Percentiles rank a stretch among this genome's conserved stretches.
Conservation (phyloP, 371 early-diverging fungal species). For the Apophysomyces sp. region DNA sequence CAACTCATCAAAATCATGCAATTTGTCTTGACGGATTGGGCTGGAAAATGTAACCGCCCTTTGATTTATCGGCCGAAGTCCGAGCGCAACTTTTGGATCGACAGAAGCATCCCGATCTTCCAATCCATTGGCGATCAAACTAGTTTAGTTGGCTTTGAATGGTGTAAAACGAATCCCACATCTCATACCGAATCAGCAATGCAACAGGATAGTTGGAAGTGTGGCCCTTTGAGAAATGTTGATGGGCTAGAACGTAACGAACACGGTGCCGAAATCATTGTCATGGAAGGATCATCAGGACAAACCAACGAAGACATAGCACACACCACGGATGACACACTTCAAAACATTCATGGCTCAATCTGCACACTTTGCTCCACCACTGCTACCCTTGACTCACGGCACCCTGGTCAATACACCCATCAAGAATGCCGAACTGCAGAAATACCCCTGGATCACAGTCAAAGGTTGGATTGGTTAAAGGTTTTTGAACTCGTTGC, state of each 20-base stretch:
- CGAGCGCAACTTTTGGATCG: slow-evolving; percentile 9
- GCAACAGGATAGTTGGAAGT: slow-evolving; percentile 46
- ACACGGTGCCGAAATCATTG: not conserved
- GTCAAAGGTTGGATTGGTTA: too few relatives aligned
- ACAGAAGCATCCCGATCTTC: slow-evolving; percentile 1
- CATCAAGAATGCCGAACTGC: too few relatives aligned
- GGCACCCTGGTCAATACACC: too few relatives aligned
- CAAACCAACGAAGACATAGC: not conserved
- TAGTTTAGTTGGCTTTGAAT: slow-evolving; percentile 6
- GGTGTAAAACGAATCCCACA: slow-evolving; percentile 1
- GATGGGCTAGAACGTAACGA: slow-evolving; percentile 6
- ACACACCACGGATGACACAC: slow-evolving; percentile 3
- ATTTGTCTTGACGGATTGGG: too few relatives aligned
- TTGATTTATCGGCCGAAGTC: not conserved
- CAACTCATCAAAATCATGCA: too few relatives aligned
- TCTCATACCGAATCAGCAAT: not conserved
- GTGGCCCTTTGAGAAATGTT: slow-evolving; percentile 18
- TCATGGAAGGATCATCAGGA: not conserved
- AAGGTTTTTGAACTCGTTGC: too few relatives aligned
- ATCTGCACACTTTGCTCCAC: too few relatives aligned
- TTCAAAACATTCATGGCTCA: slow-evolving; percentile 6
- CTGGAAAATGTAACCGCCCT: too few relatives aligned
- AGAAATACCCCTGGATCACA: too few relatives aligned
- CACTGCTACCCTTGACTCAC: too few relatives aligned
- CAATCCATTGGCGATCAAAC: slow-evolving; percentile 5